Evolutionary conservation across 805 yeast species (phyloP), one percentile per base, ranked within the genome.

Genomic region (Candida ortonii): DNA sequence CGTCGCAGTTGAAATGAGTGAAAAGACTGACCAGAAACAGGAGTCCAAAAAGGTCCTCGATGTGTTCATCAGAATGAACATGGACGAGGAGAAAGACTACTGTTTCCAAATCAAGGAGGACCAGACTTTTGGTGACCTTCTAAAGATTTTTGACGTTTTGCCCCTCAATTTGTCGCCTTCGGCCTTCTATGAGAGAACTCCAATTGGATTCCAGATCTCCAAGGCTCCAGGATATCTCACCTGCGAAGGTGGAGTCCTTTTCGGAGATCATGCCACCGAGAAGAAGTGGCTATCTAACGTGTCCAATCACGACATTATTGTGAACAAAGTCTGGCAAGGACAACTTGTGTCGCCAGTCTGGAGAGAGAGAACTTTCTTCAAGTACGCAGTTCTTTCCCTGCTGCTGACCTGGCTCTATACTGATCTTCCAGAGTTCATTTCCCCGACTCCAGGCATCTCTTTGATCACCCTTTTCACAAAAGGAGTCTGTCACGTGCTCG

Each of bases 381-480:
- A 65, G 18, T 70, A 60, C 44, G 46, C 67, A 21, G 54, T 70
- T 34, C 31, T 65, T 12, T 32, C 68, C 1, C 38, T 64, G 4
- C 62, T 85, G 49, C 33, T 72, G 7, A 61, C 64, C 12, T 93
- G 98, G 97, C 71, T 93, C 39, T 93, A 89, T 60, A 80, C 95
- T 2, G 97, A 93, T 64, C 70, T 93, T 57, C 98, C 98, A 2
- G 96, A 87, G 53, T 73, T 68, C 49, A 67, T 87, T 34, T 76
- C 89, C 22, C 97, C 97, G 30, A 90, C 97, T 4, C 97, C 97
- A 0, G 96, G 96, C 16, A 71, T 79, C 38, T 83, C 89, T 46
- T 62, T 87, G 37, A 82, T 94, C 8, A 81, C 78, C 50, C 75
- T 77, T 47, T 37, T 78, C 17, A 62, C 72, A 5, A 61, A 52